Percentiles rank a stretch among this genome's conserved stretches.
These are phyloP conservation scores for Ensete glaucum DNA, from an alignment of 176 grass and related monocot genomes.

Conservation along the genomic window DNA sequence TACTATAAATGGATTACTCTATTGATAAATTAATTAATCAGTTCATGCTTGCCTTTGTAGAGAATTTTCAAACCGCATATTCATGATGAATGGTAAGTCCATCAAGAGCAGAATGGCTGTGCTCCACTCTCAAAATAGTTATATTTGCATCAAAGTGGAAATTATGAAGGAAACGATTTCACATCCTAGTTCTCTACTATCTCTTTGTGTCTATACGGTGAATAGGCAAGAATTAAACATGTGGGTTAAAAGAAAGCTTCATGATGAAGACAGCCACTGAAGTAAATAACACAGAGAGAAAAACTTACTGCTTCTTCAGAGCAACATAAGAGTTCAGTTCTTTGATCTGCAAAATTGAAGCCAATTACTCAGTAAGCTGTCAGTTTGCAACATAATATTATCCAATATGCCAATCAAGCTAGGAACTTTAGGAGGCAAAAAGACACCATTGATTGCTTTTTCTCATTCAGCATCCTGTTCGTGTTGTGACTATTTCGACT, in stretches of 20 bases:
- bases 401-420: not conserved
- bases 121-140: not conserved
- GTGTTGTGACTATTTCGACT: not conserved
- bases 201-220: not conserved
- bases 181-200: not conserved
- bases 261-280: not conserved
- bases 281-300: constrained; percentile 11
- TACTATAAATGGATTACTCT: no score
- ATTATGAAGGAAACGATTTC: not conserved
- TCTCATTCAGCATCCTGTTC: constrained; percentile 31
- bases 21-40: no score
- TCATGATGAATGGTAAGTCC: no score
- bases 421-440: not conserved
- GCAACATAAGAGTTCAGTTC: constrained; percentile 94
- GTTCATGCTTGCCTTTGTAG: no score
- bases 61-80: no score
- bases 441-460: constrained; percentile 70
- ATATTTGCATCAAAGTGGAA: not conserved
- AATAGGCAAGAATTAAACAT: not conserved
- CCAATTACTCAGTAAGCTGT: constrained; percentile 13
- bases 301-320: constrained; percentile 95
- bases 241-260: not conserved
- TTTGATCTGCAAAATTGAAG: constrained; percentile 73
- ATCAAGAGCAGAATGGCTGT: no score
- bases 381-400: not conserved